A percentile compares a stretch with the other conserved stretches of the same genome.
Evolutionary conservation across 2,329 filamentous ascomycete species (phyloP).

Genomic region (Venturia effusa): DNA sequence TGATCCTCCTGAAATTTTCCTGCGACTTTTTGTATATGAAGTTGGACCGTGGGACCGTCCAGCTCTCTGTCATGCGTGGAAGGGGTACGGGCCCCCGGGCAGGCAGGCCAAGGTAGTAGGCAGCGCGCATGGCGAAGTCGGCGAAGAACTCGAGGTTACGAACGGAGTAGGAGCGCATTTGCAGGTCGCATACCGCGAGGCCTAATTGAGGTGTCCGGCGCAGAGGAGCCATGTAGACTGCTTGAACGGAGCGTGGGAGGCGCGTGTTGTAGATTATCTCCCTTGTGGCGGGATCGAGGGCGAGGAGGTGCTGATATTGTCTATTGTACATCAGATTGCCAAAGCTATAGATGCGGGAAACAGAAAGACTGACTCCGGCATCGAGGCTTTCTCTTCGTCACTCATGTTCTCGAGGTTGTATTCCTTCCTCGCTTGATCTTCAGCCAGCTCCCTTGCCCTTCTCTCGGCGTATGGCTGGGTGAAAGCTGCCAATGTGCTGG

Average conservation of each 20-base stretch:
- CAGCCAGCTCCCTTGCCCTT: not conserved
- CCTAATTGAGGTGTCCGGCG: constrained; percentile 64
- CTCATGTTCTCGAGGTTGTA: not conserved
- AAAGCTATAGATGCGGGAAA: no score
- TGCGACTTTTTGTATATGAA: constrained; percentile 97
- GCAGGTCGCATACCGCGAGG: constrained; percentile 78
- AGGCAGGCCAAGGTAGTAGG: constrained; percentile 84
- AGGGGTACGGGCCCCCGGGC: constrained; percentile 78
- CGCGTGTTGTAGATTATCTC: constrained; percentile 28
- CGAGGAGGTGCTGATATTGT: constrained; percentile 1
- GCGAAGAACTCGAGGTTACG: constrained; percentile 89
- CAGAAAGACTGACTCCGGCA: not conserved
- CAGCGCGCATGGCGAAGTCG: constrained; percentile 88
- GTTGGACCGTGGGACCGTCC: constrained; percentile 80
- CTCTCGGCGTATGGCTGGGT: not conserved
- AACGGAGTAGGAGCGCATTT: constrained; percentile 81
- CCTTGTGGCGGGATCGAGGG: constrained; percentile 8
- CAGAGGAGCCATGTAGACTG: constrained; percentile 75
- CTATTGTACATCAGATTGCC: not conserved
- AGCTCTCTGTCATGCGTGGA: constrained; percentile 77
- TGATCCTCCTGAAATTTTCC: constrained; percentile 94
- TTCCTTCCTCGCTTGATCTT: no score
- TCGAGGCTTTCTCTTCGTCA: not conserved
- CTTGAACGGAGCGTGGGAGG: constrained; percentile 70
- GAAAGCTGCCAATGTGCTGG: not conserved